A percentile compares a stretch with the other conserved stretches of the same genome.
These are phyloP conservation scores for Umbelopsis ramanniana DNA, from an alignment of 192 early-diverging fungal genomes.

Conservation along the genomic window DNA sequence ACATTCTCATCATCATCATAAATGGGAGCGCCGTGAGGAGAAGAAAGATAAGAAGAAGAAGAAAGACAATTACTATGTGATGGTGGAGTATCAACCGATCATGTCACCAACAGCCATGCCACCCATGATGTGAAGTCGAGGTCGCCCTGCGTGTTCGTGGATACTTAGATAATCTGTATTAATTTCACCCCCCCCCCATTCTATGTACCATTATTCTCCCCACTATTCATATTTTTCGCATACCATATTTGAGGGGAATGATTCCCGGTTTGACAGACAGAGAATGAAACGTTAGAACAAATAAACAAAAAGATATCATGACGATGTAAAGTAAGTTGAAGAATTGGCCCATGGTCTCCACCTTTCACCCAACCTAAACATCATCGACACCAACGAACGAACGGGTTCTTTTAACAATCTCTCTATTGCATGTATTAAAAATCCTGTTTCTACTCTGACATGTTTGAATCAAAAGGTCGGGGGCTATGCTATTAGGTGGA, in stretches of 20 bases:
- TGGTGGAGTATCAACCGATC: background rate
- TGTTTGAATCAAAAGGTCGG: background rate
- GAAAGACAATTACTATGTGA: background rate
- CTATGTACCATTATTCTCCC: too few species aligned
- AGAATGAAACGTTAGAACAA: too few species aligned
- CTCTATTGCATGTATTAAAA: constrained; percentile 21
- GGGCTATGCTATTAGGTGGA: background rate
- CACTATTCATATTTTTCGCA: too few species aligned
- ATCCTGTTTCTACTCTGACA: constrained; percentile 6
- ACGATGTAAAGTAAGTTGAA: too few species aligned
- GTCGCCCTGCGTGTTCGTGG: too few species aligned
- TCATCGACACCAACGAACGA: background rate
- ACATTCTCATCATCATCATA: background rate
- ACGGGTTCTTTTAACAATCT: constrained; percentile 1
- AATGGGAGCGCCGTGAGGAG: background rate
- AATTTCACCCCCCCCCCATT: too few species aligned
- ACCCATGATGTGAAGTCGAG: too few species aligned
- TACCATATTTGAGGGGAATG: too few species aligned
- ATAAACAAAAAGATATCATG: too few species aligned
- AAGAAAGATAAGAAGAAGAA: background rate
- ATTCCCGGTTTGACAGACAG: too few species aligned
- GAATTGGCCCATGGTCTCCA: background rate
- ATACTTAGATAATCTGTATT: too few species aligned
- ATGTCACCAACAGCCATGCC: background rate
- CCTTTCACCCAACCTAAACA: background rate